Base-by-base conservation (phyloP, 208 protist genomes). In the Leishmania lainsoni region DNA sequence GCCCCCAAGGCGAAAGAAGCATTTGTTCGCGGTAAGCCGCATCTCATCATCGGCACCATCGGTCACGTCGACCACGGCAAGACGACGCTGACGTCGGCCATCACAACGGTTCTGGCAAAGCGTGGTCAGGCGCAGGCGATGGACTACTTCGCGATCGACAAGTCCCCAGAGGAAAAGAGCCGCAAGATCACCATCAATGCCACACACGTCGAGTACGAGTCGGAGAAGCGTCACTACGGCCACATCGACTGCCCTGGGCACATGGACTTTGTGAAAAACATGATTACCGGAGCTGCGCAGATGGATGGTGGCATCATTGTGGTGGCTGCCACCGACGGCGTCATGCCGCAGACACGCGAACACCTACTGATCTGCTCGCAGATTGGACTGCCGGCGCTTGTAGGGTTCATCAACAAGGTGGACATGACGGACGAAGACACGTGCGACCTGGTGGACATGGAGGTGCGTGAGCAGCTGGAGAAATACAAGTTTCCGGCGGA, bases 161-260 rank as follows among this genome's bases (percentile, higher is more conserved):
- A 99, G 84, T 98, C 99, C 56, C 99, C 99, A 75, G 98, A 99
- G 80, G 99, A 99, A 92, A 99, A 99, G 84, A 97, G 98, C 83
- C 97, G 99, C 86, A 99, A 99, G 93, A 99, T 99, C 85, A 99
- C 99, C 66, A 99, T 99, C 89, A 99, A 99, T 86, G 95, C 96
- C 87, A 96, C 97, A 72, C 93, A 99, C 89, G 98, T 98, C 92
- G 98, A 99, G 92, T 99, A 99, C 96, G 97, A 99, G 89, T 99
- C 99, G 52, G 89, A 92, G 69, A 99, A 99, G 85, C 98, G 98
- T 89, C 94, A 99, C 89, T 99, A 99, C 91, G 99, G 99, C 74
- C 98, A 99, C 93, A 99, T 99, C 87, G 99, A 99, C 93, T 99
- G 99, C 87, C 99, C 99, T 39, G 99, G 99, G 35, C 99, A 99